Evolutionary conservation across 768 basidiomycete genomes (phyloP).

Genomic region (Suillus ampliporus): DNA sequence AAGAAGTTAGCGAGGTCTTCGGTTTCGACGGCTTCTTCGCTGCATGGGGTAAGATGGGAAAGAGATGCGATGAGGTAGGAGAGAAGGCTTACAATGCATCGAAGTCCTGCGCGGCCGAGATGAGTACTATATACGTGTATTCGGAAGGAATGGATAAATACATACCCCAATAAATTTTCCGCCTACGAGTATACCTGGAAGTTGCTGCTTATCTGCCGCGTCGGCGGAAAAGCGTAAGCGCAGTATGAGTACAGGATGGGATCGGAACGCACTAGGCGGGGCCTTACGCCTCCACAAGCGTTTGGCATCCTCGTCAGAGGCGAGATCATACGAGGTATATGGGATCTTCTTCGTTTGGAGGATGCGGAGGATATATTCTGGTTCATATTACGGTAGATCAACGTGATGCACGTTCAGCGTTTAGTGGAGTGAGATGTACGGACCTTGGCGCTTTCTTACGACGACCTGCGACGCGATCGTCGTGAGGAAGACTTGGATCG

Average conservation of each 20-base stretch:
- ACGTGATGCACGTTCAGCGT: background rate
- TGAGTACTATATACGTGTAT: conserved; percentile 9
- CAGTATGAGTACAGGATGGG: conserved; percentile 1
- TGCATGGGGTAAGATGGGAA: conserved; percentile 34
- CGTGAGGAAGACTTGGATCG: conserved; percentile 82
- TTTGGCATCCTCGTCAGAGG: conserved; percentile 84
- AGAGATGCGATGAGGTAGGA: conserved; percentile 8
- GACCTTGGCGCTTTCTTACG: conserved; percentile 82
- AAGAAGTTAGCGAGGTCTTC: conserved; percentile 74
- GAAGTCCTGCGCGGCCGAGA: conserved; percentile 55
- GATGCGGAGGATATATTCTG: conserved; percentile 83
- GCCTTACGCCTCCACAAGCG: conserved; percentile 82
- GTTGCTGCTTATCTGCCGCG: conserved; percentile 74
- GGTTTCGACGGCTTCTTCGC: conserved; percentile 87
- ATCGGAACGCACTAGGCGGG: conserved; percentile 55
- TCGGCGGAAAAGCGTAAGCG: conserved; percentile 12
- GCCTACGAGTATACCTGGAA: conserved; percentile 85
- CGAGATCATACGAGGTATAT: conserved; percentile 83
- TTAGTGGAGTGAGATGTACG: conserved; percentile 11
- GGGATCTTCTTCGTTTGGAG: conserved; percentile 87
- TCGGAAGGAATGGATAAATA: conserved; percentile 22
- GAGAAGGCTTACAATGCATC: conserved; percentile 66
- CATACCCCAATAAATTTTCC: conserved; percentile 78
- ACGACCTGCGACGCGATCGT: conserved; percentile 84
- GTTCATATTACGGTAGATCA: conserved; percentile 2